These are phyloP conservation scores for Annulohypoxylon truncatum DNA, from an alignment of 2,329 filamentous ascomycete genomes.

Conservation along the genomic window DNA sequence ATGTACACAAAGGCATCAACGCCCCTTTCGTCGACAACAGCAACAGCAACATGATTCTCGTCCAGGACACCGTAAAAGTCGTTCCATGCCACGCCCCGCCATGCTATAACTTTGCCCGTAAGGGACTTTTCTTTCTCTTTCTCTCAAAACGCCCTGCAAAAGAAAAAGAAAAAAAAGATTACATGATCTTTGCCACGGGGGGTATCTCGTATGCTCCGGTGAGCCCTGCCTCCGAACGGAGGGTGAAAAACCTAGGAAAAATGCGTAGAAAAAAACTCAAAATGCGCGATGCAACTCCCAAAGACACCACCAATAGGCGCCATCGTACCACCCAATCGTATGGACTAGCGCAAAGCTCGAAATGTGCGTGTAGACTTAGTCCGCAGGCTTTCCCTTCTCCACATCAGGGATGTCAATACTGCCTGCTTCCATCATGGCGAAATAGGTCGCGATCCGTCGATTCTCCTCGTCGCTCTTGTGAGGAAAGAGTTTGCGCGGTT, in stretches of 20 bases:
- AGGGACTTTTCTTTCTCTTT: background rate
- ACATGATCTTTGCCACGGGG: conserved; percentile 1
- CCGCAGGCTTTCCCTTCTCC: background rate
- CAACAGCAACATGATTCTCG: background rate
- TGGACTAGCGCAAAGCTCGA: background rate
- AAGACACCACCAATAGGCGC: background rate
- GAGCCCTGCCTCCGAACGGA: background rate
- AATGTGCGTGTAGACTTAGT: background rate
- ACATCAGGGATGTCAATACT: background rate
- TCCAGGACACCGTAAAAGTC: background rate
- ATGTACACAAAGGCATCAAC: background rate
- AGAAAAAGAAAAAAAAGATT: background rate
- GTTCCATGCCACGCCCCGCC: background rate
- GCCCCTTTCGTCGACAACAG: background rate
- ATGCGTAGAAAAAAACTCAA: conserved; percentile 11
- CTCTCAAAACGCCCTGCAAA: background rate
- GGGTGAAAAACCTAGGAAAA: conserved; percentile 13
- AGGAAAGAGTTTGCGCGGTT: conserved; percentile 39
- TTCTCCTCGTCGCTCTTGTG: conserved; percentile 36
- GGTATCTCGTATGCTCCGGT: conserved; percentile 14
- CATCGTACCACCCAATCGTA: background rate
- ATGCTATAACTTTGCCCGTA: background rate
- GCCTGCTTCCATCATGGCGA: background rate
- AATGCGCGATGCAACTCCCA: conserved; percentile 3
- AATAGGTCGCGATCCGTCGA: conserved; percentile 9